Base-by-base conservation (phyloP, 805 yeast species). In the Yamadazyma phyllophila region DNA sequence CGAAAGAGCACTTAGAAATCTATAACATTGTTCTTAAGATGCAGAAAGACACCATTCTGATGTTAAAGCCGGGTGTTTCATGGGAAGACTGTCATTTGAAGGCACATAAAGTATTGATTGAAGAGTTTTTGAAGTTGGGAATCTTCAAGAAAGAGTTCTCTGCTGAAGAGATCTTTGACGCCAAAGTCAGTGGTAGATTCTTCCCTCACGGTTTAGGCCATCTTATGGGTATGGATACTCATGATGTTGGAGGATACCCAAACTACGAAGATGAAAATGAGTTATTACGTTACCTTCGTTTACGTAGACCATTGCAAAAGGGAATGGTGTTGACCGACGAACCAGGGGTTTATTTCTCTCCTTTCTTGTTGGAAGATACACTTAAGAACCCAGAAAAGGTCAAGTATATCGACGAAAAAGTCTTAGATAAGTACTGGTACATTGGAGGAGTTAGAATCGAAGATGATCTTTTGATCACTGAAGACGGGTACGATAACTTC, bases 401-500 rank as follows among this genome's bases (percentile, higher is more conserved):
- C 30, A 80, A 79, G 56, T 86, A 69, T 63, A 83, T 92, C 46
- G 74, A 89, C 57, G 62, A 65, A 51, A 81, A 78, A 0, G 81
- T 85, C 6, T 71, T 92, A 50, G 82, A 87, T 45, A 82, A 80
- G 57, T 92, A 90, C 65, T 80, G 85, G 84, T 79, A 84, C 54
- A 80, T 94, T 46, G 99, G 99, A n/a, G 99, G 99, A 37, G 97
- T 92, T 5, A 81, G 99, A 65, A 89, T 92, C 46, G 99, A 92
- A 66, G 99, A 92, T 61, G 97, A 92, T 60, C 77, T 94, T 35
- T 68, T 88, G 37, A 84, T 92, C 26, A 88, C 96, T 1, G 74
- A 74, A 39, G 69, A 67, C 44, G 98, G 98, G 0, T 81, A 66
- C 58, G 96, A 90, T 59, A 86, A 88, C 56, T 69, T 92, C 44